Conservation (phyloP, 2,329 filamentous ascomycete genomes). For the Xylaria sp. region DNA sequence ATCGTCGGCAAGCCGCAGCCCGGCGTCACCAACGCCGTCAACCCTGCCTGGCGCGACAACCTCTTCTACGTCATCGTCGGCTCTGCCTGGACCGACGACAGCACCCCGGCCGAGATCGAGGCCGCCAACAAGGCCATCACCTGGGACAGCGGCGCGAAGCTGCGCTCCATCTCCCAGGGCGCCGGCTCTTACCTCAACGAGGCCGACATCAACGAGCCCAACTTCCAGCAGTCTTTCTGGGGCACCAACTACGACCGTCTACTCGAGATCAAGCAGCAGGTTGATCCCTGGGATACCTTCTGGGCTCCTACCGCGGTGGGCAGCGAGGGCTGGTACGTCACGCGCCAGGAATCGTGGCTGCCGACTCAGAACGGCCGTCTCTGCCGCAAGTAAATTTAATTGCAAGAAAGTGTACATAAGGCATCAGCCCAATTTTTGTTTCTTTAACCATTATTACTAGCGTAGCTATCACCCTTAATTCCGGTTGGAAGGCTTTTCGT, state of each 20-base stretch:
- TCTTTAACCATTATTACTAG: background rate
- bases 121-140: slow-evolving; percentile 45
- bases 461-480: background rate
- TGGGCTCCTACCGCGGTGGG: slow-evolving; percentile 46
- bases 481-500: background rate
- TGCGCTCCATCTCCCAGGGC: slow-evolving; percentile 44
- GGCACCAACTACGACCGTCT: slow-evolving; percentile 43
- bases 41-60: slow-evolving; percentile 59
- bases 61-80: slow-evolving; percentile 51
- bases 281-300: slow-evolving; percentile 44
- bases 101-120: slow-evolving; percentile 40
- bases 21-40: slow-evolving; percentile 42
- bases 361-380: slow-evolving; percentile 42
- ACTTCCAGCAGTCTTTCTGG: slow-evolving; percentile 44
- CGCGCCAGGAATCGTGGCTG: slow-evolving; percentile 40
- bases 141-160: slow-evolving; percentile 46
- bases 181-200: slow-evolving; percentile 45
- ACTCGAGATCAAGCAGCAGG: slow-evolving; percentile 42
- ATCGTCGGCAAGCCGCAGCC: slow-evolving; percentile 28
- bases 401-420: background rate
- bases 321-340: slow-evolving; percentile 43
- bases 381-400: slow-evolving; percentile 38
- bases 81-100: slow-evolving; percentile 40
- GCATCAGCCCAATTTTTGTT: background rate
- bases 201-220: slow-evolving; percentile 44